Conservation (phyloP, 1,284 basidiomycete species). For the Melampsora larici-populina region DNA sequence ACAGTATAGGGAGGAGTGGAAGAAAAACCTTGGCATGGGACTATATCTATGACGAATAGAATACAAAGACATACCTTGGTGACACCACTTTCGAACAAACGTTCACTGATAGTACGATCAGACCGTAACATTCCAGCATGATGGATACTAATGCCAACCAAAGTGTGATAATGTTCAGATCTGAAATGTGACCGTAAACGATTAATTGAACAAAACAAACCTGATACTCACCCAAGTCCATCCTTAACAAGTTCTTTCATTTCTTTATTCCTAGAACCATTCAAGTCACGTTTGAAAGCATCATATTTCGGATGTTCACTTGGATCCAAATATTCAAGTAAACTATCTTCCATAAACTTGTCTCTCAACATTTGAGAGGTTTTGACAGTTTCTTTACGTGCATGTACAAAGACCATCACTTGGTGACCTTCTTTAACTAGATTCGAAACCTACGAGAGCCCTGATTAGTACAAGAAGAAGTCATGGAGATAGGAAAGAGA, state of each 20-base stretch:
- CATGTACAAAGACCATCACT: slow-evolving; percentile 99
- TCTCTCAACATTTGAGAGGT: slow-evolving; percentile 82
- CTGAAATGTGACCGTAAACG: not conserved
- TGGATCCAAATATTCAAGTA: slow-evolving; percentile 88
- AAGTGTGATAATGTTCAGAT: slow-evolving; percentile 59
- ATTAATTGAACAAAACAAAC: not conserved
- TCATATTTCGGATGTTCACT: slow-evolving; percentile 77
- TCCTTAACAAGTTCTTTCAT: slow-evolving; percentile 90
- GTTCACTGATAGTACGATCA: slow-evolving; percentile 93
- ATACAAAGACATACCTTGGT: slow-evolving; percentile 68
- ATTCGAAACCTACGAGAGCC: slow-evolving; percentile 70
- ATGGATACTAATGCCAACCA: slow-evolving; percentile 96
- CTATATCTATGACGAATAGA: not conserved
- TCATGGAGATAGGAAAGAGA: not conserved
- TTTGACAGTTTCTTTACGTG: slow-evolving; percentile 96
- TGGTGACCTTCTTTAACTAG: slow-evolving; percentile 85
- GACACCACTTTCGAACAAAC: slow-evolving; percentile 82
- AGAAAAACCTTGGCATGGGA: not conserved
- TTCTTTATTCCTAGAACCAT: slow-evolving; percentile 83
- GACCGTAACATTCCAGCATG: slow-evolving; percentile 96
- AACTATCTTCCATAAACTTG: slow-evolving; percentile 86
- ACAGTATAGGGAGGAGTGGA: slow-evolving; percentile 20
- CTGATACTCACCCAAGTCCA: slow-evolving; percentile 65
- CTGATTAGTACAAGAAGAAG: not conserved
- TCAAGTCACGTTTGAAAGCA: slow-evolving; percentile 74